phyloP scores from a whole-genome alignment of 768 basidiomycete species.

The Trametes elegans region DNA sequence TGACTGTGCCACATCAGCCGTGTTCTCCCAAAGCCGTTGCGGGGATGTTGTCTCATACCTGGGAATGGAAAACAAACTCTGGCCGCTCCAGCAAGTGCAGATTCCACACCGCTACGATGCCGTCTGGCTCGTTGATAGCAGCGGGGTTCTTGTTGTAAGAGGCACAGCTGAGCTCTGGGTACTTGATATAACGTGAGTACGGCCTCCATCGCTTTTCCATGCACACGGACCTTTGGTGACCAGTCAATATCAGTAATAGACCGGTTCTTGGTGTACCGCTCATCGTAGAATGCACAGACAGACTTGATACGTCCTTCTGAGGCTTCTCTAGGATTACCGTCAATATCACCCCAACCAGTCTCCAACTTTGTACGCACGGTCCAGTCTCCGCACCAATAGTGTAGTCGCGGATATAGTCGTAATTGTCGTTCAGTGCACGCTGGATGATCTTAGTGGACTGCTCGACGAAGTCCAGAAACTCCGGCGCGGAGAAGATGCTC shows the following conservation, averaged over 20 bases:
- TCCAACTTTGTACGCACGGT: conserved; percentile 50
- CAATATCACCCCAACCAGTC: not conserved
- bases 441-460: conserved; percentile 94
- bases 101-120: conserved; percentile 97
- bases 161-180: conserved; percentile 91
- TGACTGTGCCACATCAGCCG: conserved; percentile 53
- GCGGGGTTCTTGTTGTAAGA: conserved; percentile 98
- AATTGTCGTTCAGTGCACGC: conserved; percentile 89
- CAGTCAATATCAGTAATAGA: conserved; percentile 97
- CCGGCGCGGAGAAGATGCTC: conserved; percentile 81
- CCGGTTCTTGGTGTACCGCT: conserved; percentile 86
- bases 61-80: conserved; percentile 98
- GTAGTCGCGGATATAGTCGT: conserved; percentile 97
- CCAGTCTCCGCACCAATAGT: conserved; percentile 85
- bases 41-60: conserved; percentile 53
- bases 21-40: not conserved
- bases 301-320: conserved; percentile 88
- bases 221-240: conserved; percentile 83
- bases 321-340: conserved; percentile 60
- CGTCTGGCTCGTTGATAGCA: conserved; percentile 93
- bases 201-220: not conserved
- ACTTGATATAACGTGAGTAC: conserved; percentile 45
- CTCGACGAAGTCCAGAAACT: conserved; percentile 93
- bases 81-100: conserved; percentile 91
- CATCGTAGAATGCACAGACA: conserved; percentile 94